These are phyloP conservation scores for Plenodomus tracheiphilus DNA, from an alignment of 2,329 filamentous ascomycete species.

Conservation along the genomic window DNA sequence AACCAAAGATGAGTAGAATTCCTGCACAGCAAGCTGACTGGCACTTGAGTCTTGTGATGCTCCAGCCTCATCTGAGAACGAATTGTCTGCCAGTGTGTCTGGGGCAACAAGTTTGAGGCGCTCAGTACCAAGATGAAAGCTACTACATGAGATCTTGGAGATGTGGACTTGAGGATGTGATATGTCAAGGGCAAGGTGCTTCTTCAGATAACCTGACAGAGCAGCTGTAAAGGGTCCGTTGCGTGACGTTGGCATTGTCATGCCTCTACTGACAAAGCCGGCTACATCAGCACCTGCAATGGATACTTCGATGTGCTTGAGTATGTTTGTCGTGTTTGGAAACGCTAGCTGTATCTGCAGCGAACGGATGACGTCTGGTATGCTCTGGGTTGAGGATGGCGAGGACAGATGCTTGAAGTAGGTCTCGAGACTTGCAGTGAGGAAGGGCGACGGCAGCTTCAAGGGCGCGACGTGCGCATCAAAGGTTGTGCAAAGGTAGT, in stretches of 20 bases:
- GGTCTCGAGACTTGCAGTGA: constrained; percentile 50
- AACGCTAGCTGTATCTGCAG: constrained; percentile 44
- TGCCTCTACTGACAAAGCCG: constrained; percentile 38
- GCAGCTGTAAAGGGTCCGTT: constrained; percentile 46
- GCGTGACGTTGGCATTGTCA: constrained; percentile 12
- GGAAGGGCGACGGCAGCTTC: constrained; percentile 49
- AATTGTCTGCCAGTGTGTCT: constrained; percentile 26
- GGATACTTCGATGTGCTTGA: constrained; percentile 51
- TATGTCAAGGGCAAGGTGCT: constrained; percentile 49
- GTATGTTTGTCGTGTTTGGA: constrained; percentile 27
- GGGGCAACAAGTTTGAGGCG: constrained; percentile 46
- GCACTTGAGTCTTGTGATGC: constrained; percentile 31
- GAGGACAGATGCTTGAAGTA: constrained; percentile 65
- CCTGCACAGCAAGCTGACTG: constrained; percentile 36
- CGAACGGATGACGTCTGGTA: constrained; percentile 36
- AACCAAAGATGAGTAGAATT: constrained; percentile 35
- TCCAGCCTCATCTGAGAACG: constrained; percentile 26
- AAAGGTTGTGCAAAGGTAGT: constrained; percentile 55
- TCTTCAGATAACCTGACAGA: constrained; percentile 43
- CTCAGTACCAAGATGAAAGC: constrained; percentile 46
- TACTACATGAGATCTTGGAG: constrained; percentile 47
- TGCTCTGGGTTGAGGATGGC: constrained; percentile 30
- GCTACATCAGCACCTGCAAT: constrained; percentile 47
- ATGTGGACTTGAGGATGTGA: constrained; percentile 46
- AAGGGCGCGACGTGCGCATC: constrained; percentile 54